phyloP scores from a whole-genome alignment of 192 early-diverging fungal genomes.

The Rhizophagus sp. region DNA sequence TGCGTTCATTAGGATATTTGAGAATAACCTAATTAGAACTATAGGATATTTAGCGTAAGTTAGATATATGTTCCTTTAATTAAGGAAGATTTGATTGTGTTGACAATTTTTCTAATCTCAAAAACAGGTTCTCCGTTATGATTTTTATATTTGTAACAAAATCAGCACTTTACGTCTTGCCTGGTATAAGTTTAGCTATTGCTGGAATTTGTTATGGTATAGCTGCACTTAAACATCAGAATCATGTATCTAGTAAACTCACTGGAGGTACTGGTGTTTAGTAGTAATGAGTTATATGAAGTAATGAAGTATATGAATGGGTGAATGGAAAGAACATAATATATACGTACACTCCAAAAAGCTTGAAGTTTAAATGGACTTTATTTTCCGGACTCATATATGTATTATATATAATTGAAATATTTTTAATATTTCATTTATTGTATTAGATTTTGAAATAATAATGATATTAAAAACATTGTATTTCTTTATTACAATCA shows the following conservation, averaged over 20 bases:
- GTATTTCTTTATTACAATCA: background rate
- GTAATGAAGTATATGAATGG: too few relatives aligned
- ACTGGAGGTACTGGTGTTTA: background rate
- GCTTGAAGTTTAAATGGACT: too few relatives aligned
- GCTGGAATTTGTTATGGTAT: background rate
- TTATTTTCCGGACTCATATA: too few relatives aligned
- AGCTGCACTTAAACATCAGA: background rate
- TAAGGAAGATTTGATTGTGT: background rate
- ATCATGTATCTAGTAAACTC: background rate
- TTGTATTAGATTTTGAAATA: too few relatives aligned
- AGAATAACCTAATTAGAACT: background rate
- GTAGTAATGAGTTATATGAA: background rate
- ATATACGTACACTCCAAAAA: too few relatives aligned
- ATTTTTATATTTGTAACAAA: too few relatives aligned
- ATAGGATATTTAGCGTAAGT: background rate
- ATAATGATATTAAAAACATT: too few relatives aligned
- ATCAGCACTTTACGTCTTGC: background rate
- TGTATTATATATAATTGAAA: too few relatives aligned
- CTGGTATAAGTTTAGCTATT: background rate
- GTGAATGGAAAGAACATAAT: background rate
- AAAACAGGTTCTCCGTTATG: background rate
- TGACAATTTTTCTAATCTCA: background rate
- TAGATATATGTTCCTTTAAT: background rate
- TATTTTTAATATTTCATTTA: too few relatives aligned
- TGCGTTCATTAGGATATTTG: background rate